Evolutionary conservation across 805 yeast species (phyloP).

Genomic region (Candida golubevii): DNA sequence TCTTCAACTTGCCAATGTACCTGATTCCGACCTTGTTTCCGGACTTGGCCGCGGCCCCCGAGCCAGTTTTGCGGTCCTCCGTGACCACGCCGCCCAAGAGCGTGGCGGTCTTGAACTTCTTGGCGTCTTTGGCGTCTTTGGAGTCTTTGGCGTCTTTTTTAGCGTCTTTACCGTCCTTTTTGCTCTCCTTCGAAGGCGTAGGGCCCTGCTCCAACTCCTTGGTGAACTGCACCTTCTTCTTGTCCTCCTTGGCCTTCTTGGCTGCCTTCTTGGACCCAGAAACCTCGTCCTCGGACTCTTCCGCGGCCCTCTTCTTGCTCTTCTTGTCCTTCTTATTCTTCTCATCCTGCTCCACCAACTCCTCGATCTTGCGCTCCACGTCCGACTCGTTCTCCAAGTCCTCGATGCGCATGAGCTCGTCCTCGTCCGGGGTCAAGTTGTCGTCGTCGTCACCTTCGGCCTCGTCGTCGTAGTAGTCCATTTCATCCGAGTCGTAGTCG

Average conservation of each 20-base stretch:
- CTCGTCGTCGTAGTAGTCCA: conserved; percentile 42
- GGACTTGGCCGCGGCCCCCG: conserved; percentile 81
- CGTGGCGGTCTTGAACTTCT: conserved; percentile 68
- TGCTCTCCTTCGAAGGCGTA: conserved; percentile 43
- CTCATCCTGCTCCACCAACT: conserved; percentile 58
- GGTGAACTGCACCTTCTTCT: conserved; percentile 77
- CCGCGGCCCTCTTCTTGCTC: conserved; percentile 22
- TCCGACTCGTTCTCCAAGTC: conserved; percentile 68
- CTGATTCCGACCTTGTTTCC: conserved; percentile 93
- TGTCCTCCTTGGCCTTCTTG: conserved; percentile 46
- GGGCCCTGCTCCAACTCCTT: conserved; percentile 95
- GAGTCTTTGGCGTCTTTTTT: conserved; percentile 16
- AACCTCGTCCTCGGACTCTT: conserved; percentile 22
- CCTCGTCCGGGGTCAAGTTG: conserved; percentile 74
- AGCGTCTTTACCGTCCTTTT: conserved; percentile 18
- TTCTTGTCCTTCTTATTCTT: conserved; percentile 25
- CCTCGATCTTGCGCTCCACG: conserved; percentile 68
- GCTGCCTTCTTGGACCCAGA: conserved; percentile 20
- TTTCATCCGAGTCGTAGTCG: conserved; percentile 29
- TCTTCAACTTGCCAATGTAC: conserved; percentile 95
- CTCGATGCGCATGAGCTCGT: conserved; percentile 58
- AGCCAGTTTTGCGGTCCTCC: conserved; percentile 89
- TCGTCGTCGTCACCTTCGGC: conserved; percentile 51
- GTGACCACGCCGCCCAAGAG: conserved; percentile 89
- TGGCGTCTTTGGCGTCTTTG: conserved; percentile 16